These are phyloP conservation scores for Chionographis japonica DNA, from an alignment of 106 monocot species.

Conservation along the genomic window DNA sequence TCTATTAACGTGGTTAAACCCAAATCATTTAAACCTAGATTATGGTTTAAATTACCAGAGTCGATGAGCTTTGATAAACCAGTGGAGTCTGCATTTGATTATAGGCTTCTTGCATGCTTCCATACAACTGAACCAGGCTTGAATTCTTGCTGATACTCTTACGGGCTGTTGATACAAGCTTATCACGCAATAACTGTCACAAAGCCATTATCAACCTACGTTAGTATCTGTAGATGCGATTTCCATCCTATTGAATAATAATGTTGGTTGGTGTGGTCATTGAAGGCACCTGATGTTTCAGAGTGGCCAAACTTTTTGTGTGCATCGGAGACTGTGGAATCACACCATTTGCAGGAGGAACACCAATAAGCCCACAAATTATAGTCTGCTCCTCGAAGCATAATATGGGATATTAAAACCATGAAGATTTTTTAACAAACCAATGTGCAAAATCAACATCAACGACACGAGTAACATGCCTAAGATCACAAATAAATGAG, in stretches of 20 bases:
- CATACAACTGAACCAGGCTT: conserved; percentile 70
- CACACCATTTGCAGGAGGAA: conserved; percentile 83
- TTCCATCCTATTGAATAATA: not conserved
- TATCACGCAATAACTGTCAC: conserved; percentile 52
- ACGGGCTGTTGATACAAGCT: conserved; percentile 52
- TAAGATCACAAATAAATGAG: too few species aligned
- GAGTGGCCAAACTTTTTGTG: conserved; percentile 78
- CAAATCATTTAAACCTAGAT: not conserved
- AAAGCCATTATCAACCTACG: not conserved
- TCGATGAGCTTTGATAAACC: conserved; percentile 51
- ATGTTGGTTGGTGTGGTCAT: not conserved
- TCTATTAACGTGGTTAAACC: not conserved
- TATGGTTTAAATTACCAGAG: conserved; percentile 20
- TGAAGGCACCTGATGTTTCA: conserved; percentile 66
- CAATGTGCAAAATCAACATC: not conserved
- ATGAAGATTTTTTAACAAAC: not conserved
- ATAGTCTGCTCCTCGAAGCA: conserved; percentile 38
- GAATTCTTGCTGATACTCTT: conserved; percentile 63
- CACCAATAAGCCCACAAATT: conserved; percentile 74
- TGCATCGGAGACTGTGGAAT: conserved; percentile 94
- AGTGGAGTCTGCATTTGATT: conserved; percentile 80
- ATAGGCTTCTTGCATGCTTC: conserved; percentile 77
- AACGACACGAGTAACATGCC: not conserved
- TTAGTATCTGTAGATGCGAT: not conserved
- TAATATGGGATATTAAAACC: not conserved